Percentiles rank a stretch among this genome's conserved stretches.
Conservation (phyloP, 2,329 filamentous ascomycete species). For the Paramyrothecium sp. region DNA sequence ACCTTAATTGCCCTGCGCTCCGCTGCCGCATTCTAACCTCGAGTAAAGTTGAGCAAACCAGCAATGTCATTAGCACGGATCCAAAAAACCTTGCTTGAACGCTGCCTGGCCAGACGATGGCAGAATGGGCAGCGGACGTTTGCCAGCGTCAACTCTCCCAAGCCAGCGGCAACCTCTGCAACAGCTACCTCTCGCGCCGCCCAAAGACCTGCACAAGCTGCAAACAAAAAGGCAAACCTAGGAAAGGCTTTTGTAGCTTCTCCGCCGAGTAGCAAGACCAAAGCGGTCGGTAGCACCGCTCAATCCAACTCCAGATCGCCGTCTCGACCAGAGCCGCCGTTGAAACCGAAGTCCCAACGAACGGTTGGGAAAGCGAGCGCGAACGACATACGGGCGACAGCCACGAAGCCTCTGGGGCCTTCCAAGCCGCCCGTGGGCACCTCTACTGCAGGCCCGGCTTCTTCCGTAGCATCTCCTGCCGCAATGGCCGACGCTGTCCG, state of each 20-base stretch:
- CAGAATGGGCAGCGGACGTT: not conserved
- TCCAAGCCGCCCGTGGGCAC: not conserved
- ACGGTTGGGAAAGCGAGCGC: not conserved
- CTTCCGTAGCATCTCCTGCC: constrained; percentile 1
- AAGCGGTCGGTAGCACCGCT: not conserved
- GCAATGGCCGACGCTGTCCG: constrained; percentile 11
- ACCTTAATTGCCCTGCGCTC: not conserved
- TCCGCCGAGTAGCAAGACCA: not conserved
- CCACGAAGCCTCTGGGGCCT: not conserved
- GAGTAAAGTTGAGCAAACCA: not conserved
- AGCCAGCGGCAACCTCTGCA: not conserved
- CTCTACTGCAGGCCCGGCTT: not conserved
- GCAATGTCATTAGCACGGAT: not conserved
- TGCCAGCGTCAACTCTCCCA: not conserved
- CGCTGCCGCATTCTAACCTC: too few relatives aligned
- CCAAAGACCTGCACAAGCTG: not conserved
- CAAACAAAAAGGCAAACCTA: not conserved
- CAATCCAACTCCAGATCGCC: not conserved
- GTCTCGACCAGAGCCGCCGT: not conserved
- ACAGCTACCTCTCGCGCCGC: not conserved
- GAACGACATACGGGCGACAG: not conserved
- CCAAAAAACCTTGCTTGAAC: not conserved
- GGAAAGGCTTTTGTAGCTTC: not conserved
- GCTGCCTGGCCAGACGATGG: not conserved
- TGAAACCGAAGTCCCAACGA: not conserved